Base-by-base conservation (phyloP, 768 basidiomycete species). In the Psilocybe tampanensis region DNA sequence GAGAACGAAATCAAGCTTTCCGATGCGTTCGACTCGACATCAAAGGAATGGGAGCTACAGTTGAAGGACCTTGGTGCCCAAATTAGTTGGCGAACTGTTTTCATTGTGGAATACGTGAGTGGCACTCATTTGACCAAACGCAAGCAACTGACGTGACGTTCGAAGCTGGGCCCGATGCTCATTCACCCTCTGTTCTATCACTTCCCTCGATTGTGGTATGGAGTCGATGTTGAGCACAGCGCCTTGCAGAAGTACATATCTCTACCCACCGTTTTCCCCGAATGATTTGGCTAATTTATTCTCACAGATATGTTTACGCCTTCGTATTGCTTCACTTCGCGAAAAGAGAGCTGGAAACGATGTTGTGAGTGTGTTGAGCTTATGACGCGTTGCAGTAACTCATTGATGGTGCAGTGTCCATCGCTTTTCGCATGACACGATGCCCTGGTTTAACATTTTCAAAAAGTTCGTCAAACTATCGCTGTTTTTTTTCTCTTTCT, bases 1-100 rank as follows among this genome's bases (percentile, higher is more conserved):
- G 74, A 82, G 1, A 89, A 95, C 55, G 85, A 86, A 15, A 74
- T 78, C 39, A 82, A 80, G 29, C 69, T 98, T 44, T 70, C 68
- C 13, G 77, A 82, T 23, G 80, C 84, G 3, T 58, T 75, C 6
- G 67, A 67, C n/a, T 84, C 82, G 0, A 68, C 92, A 3, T 66
- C 64, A 9, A 80, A 86, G 18, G 87, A 83, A 9, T 80, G 79
- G n/a, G 85, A 88, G 56, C 65, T 98, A 34, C 72, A 80, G 34
- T 79, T 95, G 57, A 97, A 97, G 72, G 97, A 98, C 72, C 75
- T 98, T 26, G 97, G 97, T 0, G 82, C 89, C 7, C 97, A 99
- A 71, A 76, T 96, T 44, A 81, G 85, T 65, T 98, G 95, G 92
- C 81, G 80, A 65, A 90, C 89, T 0, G 93, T 98, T 17, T 98